Evolutionary conservation across 176 grass and related monocot genomes (phyloP).

Genomic region (Typha latifolia): DNA sequence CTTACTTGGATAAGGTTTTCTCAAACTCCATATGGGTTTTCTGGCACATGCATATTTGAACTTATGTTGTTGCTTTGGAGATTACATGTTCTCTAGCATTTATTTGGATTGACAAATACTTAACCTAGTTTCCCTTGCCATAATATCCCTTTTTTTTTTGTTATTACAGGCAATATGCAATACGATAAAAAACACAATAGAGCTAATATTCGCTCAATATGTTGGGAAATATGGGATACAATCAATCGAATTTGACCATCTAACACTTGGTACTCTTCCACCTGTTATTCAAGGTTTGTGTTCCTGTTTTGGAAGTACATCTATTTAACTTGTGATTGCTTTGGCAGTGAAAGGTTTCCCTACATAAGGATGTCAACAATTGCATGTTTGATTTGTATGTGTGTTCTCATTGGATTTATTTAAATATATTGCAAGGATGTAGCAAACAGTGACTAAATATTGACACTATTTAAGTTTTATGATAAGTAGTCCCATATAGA

Average conservation of each 20-base stretch:
- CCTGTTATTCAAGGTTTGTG: conserved; percentile 67
- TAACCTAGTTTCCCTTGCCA: neutral
- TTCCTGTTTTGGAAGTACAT: neutral
- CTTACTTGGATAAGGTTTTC: conserved; percentile 84
- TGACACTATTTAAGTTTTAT: too few relatives aligned
- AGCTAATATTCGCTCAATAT: conserved; percentile 77
- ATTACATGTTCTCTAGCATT: neutral
- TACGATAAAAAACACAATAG: conserved; percentile 44
- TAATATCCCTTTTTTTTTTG: neutral
- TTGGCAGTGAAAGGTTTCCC: neutral
- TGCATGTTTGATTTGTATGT: neutral
- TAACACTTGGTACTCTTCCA: conserved; percentile 72
- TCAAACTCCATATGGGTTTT: conserved; percentile 33
- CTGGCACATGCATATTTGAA: neutral
- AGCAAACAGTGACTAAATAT: too few relatives aligned
- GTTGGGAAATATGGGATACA: conserved; percentile 71
- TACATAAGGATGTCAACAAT: neutral
- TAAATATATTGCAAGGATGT: too few relatives aligned
- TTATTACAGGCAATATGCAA: conserved; percentile 71
- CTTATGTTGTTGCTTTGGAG: neutral
- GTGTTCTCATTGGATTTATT: too few relatives aligned
- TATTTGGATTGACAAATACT: neutral
- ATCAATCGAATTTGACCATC: conserved; percentile 66
- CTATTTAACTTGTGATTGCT: neutral
- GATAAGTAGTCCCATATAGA: too few relatives aligned